These are phyloP conservation scores for Debaryomyces nepalensis DNA, from an alignment of 1,139 yeast species.

Conservation along the genomic window DNA sequence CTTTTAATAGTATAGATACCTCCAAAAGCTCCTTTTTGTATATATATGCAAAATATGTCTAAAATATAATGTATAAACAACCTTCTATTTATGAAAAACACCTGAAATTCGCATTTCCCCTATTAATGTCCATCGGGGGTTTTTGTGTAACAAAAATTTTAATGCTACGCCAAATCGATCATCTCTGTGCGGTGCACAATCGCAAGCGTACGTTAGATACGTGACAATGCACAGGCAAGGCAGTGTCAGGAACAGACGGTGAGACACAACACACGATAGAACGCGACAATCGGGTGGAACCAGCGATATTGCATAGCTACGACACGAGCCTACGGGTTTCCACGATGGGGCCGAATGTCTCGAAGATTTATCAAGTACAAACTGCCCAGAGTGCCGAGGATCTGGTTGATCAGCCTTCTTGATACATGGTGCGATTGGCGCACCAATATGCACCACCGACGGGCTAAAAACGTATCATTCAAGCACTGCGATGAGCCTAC, in stretches of 20 bases:
- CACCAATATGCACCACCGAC: too few species aligned
- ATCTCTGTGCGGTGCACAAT: conserved; percentile 2
- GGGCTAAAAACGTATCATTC: too few species aligned
- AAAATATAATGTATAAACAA: not conserved
- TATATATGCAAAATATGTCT: not conserved
- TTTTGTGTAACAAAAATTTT: conserved; percentile 10
- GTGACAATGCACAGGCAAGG: not conserved
- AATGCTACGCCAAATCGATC: conserved; percentile 9
- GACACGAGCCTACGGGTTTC: too few species aligned
- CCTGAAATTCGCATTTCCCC: conserved; percentile 7
- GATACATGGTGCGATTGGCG: too few species aligned
- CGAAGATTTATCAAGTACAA: too few species aligned
- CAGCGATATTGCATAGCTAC: too few species aligned
- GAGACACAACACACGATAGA: not conserved
- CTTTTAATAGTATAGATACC: not conserved
- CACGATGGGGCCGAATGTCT: too few species aligned
- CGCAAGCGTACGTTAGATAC: conserved; percentile 1
- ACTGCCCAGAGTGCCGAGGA: too few species aligned
- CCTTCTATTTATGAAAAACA: conserved; percentile 2
- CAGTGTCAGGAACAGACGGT: not conserved
- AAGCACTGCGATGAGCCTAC: too few species aligned
- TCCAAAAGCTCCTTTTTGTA: too few species aligned
- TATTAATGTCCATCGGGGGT: conserved; percentile 1
- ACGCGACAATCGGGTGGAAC: not conserved
- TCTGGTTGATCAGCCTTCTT: too few species aligned